phyloP scores from a whole-genome alignment of 441 rosid genomes.

The Sinapis alba region DNA sequence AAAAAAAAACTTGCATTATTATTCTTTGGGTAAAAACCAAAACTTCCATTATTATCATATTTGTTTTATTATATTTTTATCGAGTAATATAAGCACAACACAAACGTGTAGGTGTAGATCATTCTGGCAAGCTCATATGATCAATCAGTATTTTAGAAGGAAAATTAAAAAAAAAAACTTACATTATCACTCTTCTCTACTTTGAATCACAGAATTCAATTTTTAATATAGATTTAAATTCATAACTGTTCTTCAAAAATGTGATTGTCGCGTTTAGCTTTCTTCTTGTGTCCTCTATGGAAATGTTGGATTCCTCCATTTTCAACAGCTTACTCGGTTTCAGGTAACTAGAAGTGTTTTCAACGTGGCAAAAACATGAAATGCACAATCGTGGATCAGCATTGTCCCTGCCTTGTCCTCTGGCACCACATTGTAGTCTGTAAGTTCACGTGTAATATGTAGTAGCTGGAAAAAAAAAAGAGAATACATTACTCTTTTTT shows the following conservation, averaged over 20 bases:
- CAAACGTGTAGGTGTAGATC: neutral
- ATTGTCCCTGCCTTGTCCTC: conserved; percentile 5
- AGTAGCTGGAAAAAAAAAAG: neutral
- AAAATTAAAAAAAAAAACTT: neutral
- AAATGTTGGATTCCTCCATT: neutral
- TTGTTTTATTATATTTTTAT: no score
- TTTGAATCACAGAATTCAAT: neutral
- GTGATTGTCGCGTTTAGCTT: neutral
- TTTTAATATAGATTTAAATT: no score
- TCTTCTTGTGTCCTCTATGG: neutral
- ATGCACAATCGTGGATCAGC: neutral
- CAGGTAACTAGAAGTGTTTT: neutral
- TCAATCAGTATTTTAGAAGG: neutral
- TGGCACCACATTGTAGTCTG: neutral
- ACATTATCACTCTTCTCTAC: neutral
- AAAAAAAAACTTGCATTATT: neutral
- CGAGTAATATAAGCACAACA: neutral
- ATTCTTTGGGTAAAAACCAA: neutral
- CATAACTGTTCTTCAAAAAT: no score
- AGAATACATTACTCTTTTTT: no score
- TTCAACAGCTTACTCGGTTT: neutral
- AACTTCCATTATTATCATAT: neutral
- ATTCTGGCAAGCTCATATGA: neutral
- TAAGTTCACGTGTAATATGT: neutral
- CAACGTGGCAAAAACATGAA: neutral